A percentile compares a stretch with the other conserved stretches of the same genome.
Conservation (phyloP, 78 protist species). For the Chrysochromulina tobinii region DNA sequence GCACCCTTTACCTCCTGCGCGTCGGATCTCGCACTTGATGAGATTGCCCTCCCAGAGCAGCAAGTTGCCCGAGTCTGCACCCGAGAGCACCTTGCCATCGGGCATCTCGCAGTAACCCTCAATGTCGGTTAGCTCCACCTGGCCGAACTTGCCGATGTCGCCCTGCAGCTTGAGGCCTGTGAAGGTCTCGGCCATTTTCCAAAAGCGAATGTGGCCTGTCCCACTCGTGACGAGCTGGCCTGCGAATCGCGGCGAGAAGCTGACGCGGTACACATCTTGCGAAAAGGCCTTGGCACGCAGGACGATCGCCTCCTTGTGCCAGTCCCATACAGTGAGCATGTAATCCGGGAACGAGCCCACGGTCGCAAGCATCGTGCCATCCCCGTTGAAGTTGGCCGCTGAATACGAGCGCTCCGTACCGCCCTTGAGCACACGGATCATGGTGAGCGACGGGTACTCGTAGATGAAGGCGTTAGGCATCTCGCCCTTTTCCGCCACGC, state of each 20-base stretch:
- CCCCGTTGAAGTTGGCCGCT: conserved; percentile 30
- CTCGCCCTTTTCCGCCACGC: conserved; percentile 63
- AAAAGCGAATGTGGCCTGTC: conserved; percentile 77
- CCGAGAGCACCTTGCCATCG: conserved; percentile 73
- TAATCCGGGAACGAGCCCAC: conserved; percentile 79
- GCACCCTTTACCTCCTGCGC: conserved; percentile 24
- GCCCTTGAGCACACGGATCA: conserved; percentile 34
- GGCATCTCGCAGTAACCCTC: conserved; percentile 71
- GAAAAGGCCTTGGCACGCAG: conserved; percentile 84
- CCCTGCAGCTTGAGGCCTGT: conserved; percentile 84
- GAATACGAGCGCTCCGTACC: conserved; percentile 67
- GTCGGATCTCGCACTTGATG: conserved; percentile 55
- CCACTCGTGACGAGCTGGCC: conserved; percentile 74
- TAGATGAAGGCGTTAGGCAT: conserved; percentile 40
- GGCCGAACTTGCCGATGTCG: conserved; percentile 86
- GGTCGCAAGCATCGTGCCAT: conserved; percentile 74
- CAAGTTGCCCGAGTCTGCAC: conserved; percentile 79
- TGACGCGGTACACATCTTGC: conserved; percentile 31
- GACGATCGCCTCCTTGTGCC: conserved; percentile 58
- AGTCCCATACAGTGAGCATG: conserved; percentile 81
- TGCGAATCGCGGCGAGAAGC: neutral
- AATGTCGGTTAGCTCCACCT: conserved; percentile 77
- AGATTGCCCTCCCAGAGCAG: conserved; percentile 85
- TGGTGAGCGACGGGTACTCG: conserved; percentile 43
- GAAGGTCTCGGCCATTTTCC: conserved; percentile 89